Evolutionary conservation across 441 rosid genomes (phyloP).

Genomic region (Capsella rubella): DNA sequence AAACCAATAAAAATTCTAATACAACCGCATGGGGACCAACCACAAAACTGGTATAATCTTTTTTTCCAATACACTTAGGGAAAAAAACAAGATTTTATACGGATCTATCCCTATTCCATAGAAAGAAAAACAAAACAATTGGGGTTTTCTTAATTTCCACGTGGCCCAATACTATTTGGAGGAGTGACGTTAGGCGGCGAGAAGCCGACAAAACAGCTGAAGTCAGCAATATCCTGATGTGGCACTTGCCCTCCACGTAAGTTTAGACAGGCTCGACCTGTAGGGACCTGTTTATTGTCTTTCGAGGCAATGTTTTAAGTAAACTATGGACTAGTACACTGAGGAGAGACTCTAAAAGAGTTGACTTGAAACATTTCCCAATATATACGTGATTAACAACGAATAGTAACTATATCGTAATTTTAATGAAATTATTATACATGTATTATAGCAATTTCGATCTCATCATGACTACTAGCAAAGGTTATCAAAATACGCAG

Average conservation of each 20-base stretch:
- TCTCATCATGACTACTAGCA: too few relatives aligned
- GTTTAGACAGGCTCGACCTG: background rate
- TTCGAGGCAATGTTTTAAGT: conserved; percentile 7
- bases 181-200: conserved; percentile 51
- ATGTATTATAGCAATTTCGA: too few relatives aligned
- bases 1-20: conserved; percentile 4
- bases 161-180: conserved; percentile 7
- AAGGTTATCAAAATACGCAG: too few relatives aligned
- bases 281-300: conserved; percentile 33
- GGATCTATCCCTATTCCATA: conserved; percentile 28
- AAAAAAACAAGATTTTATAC: conserved; percentile 34
- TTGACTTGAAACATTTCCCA: conserved; percentile 16
- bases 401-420: too few relatives aligned
- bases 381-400: too few relatives aligned
- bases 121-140: background rate
- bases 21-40: conserved; percentile 37
- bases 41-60: conserved; percentile 3
- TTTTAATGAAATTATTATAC: too few relatives aligned
- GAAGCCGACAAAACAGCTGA: conserved; percentile 35
- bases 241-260: conserved; percentile 31
- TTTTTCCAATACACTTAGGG: background rate
- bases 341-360: background rate
- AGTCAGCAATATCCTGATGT: conserved; percentile 19
- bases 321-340: background rate
- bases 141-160: conserved; percentile 22